A percentile compares a stretch with the other conserved stretches of the same genome.
These are phyloP conservation scores for Mesembryanthemum crystallinum DNA, from an alignment of 148 eudicot species.

Conservation along the genomic window DNA sequence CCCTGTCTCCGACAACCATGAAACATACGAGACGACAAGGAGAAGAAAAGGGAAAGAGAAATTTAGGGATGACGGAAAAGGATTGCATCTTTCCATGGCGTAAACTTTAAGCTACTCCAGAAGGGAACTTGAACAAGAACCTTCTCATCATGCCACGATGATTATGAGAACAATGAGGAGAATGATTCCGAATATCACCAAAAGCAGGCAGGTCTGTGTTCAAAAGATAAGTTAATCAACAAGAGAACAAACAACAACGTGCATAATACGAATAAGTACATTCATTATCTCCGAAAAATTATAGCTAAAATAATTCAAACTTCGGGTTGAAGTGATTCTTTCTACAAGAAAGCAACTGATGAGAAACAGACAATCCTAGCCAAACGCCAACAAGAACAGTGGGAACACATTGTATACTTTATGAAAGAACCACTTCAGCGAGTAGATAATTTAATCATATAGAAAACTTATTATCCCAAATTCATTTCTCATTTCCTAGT, in stretches of 20 bases:
- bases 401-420: background rate
- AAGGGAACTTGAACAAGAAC: background rate
- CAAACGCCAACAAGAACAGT: no score
- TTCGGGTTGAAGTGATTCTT: no score
- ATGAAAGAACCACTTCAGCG: background rate
- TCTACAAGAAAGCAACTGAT: background rate
- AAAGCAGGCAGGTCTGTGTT: slow-evolving; percentile 74
- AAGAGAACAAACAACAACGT: background rate
- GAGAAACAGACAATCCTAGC: no score
- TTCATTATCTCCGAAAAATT: no score
- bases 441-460: background rate
- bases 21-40: slow-evolving; percentile 6
- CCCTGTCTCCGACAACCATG: slow-evolving; percentile 10
- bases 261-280: no score
- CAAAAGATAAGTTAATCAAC: background rate
- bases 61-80: background rate
- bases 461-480: background rate
- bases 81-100: slow-evolving; percentile 2
- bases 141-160: slow-evolving; percentile 42
- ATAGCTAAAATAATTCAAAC: no score
- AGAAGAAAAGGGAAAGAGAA: background rate
- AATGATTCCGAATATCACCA: slow-evolving; percentile 78
- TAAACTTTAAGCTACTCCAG: slow-evolving; percentile 2
- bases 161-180: slow-evolving; percentile 61
- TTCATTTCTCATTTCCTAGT: background rate